Percentiles rank a stretch among this genome's conserved stretches.
phyloP scores from a whole-genome alignment of 352 stramenopile species.

The Phytophthora multivora region DNA sequence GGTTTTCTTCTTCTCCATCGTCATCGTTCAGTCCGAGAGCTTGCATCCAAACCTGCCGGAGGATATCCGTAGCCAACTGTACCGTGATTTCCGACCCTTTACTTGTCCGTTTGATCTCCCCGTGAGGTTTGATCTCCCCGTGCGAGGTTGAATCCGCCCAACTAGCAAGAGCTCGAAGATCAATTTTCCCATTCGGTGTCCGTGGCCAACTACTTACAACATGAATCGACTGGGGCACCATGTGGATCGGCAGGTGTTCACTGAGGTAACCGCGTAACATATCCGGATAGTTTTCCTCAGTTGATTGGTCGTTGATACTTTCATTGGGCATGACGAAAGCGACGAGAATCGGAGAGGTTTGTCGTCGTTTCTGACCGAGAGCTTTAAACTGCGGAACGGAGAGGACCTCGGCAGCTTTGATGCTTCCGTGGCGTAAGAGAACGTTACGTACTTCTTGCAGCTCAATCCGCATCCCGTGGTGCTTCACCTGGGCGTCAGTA shows the following conservation, averaged over 20 bases:
- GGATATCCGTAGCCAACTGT: slow-evolving; percentile 40
- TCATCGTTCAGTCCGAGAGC: slow-evolving; percentile 41
- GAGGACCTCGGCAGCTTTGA: slow-evolving; percentile 58
- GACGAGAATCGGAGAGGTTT: slow-evolving; percentile 35
- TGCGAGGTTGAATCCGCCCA: neutral
- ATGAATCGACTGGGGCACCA: slow-evolving; percentile 63
- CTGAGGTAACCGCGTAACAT: slow-evolving; percentile 31
- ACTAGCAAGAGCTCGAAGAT: slow-evolving; percentile 45
- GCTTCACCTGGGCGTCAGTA: slow-evolving; percentile 80
- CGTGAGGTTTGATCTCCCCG: too few species aligned
- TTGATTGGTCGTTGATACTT: slow-evolving; percentile 2
- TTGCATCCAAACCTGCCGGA: slow-evolving; percentile 59
- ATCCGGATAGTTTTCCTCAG: slow-evolving; percentile 13
- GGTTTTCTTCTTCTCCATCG: slow-evolving; percentile 10
- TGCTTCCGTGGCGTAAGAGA: slow-evolving; percentile 37
- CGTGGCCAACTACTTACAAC: slow-evolving; percentile 54
- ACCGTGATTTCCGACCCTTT: slow-evolving; percentile 15
- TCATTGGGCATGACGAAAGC: slow-evolving; percentile 53
- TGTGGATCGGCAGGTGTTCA: slow-evolving; percentile 57
- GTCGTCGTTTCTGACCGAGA: slow-evolving; percentile 9
- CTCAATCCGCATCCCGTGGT: slow-evolving; percentile 83
- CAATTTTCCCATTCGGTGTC: slow-evolving; percentile 78
- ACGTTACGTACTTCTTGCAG: slow-evolving; percentile 78
- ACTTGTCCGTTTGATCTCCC: neutral
- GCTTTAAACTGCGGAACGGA: slow-evolving; percentile 24